Conservation (phyloP, 2,329 filamentous ascomycete genomes). For the Trichoderma atroviride region DNA sequence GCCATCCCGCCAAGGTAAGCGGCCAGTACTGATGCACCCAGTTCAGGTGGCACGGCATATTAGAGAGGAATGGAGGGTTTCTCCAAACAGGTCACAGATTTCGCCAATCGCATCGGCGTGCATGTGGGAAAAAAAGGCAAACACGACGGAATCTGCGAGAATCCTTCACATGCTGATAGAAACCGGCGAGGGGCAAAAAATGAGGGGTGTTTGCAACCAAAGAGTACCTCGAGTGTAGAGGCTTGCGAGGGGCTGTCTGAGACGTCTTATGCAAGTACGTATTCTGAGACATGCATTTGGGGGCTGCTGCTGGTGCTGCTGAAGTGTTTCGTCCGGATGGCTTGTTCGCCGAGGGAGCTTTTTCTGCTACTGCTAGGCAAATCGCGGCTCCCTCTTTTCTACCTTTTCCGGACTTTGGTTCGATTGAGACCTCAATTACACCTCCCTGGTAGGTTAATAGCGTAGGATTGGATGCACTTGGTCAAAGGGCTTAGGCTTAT, state of each 20-base stretch:
- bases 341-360: not conserved
- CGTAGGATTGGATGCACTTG: not conserved
- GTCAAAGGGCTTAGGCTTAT: not conserved
- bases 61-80: not conserved
- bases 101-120: not conserved
- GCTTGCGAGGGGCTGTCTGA: constrained; percentile 17
- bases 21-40: not conserved
- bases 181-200: not conserved
- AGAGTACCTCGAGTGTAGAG: not conserved
- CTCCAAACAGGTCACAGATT: not conserved
- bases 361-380: not conserved
- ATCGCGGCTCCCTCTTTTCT: not conserved
- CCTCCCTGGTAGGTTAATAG: not conserved
- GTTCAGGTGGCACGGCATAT: not conserved
- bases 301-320: not conserved
- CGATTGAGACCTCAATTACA: not conserved
- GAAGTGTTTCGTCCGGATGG: not conserved
- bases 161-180: not conserved
- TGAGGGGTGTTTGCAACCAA: constrained; percentile 10
- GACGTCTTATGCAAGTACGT: constrained; percentile 1
- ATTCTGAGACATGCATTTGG: constrained; percentile 13
- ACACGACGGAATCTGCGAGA: not conserved
- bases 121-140: not conserved
- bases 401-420: not conserved
- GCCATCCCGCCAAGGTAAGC: not conserved